Percentiles rank a stretch among this genome's conserved stretches.
Conservation (phyloP, 352 stramenopile genomes). For the Phytophthora pini region DNA sequence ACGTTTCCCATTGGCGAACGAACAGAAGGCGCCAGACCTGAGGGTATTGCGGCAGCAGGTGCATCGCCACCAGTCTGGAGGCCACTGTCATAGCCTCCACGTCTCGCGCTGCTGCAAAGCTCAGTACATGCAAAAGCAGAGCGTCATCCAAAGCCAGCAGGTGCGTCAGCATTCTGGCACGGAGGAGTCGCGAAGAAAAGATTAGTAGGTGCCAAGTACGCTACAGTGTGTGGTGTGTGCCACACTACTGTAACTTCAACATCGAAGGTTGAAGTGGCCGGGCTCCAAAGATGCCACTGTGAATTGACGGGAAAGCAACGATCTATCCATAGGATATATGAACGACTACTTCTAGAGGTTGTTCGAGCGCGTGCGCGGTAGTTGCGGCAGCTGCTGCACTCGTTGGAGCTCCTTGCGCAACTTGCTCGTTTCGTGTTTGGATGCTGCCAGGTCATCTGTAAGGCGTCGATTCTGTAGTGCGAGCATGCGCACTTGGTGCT, state of each 20-base stretch:
- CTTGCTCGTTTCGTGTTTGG: slow-evolving; percentile 61
- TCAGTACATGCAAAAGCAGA: slow-evolving; percentile 43
- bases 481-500: slow-evolving; percentile 70
- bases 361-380: slow-evolving; percentile 49
- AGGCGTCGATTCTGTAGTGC: slow-evolving; percentile 70
- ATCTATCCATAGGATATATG: slow-evolving; percentile 1
- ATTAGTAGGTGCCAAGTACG: slow-evolving; percentile 1
- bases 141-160: slow-evolving; percentile 47
- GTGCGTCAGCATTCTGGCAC: slow-evolving; percentile 6
- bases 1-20: slow-evolving; percentile 48
- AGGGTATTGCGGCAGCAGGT: slow-evolving; percentile 55
- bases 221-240: slow-evolving; percentile 1
- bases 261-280: slow-evolving; percentile 6
- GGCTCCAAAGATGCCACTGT: slow-evolving; percentile 16
- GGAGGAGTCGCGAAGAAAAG: slow-evolving; percentile 9
- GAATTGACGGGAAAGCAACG: slow-evolving; percentile 5
- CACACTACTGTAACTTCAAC: slow-evolving; percentile 37
- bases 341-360: slow-evolving; percentile 27
- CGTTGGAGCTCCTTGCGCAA: slow-evolving; percentile 63
- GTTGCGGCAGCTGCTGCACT: slow-evolving; percentile 46
- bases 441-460: slow-evolving; percentile 51
- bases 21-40: slow-evolving; percentile 62
- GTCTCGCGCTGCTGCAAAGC: slow-evolving; percentile 42
- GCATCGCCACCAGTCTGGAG: slow-evolving; percentile 40
- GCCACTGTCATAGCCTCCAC: slow-evolving; percentile 54